These are phyloP conservation scores for Coemansia sp. DNA, from an alignment of 192 early-diverging fungal species.

Conservation along the genomic window DNA sequence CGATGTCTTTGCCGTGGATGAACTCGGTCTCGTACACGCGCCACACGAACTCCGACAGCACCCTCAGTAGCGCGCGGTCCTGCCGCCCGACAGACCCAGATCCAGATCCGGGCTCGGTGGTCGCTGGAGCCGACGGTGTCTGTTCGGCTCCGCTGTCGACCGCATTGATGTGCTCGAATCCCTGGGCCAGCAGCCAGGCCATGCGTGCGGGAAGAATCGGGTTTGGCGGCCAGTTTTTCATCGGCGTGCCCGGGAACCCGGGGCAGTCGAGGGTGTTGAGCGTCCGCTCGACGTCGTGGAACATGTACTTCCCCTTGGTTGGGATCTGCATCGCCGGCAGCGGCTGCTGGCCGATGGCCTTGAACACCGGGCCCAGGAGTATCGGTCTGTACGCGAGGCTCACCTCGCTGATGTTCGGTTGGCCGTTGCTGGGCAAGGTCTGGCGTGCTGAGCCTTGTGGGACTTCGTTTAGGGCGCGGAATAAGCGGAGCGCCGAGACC, in stretches of 20 bases:
- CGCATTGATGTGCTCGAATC: slow-evolving; percentile 16
- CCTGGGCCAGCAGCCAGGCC: slow-evolving; percentile 45
- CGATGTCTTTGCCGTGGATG: slow-evolving; percentile 32
- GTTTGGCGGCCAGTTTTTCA: slow-evolving; percentile 37
- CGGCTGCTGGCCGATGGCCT: slow-evolving; percentile 16
- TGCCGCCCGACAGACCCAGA: background rate
- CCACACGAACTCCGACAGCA: slow-evolving; percentile 48
- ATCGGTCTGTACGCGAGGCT: slow-evolving; percentile 33
- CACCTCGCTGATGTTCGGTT: slow-evolving; percentile 16
- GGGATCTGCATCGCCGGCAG: slow-evolving; percentile 39
- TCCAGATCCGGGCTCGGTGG: too few relatives aligned
- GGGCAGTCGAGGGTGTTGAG: slow-evolving; percentile 22
- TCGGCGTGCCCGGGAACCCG: slow-evolving; percentile 22
- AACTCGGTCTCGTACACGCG: slow-evolving; percentile 45
- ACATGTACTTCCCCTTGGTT: slow-evolving; percentile 33
- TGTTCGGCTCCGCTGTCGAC: slow-evolving; percentile 11
- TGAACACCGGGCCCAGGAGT: slow-evolving; percentile 39
- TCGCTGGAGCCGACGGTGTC: too few relatives aligned
- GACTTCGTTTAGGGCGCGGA: slow-evolving; percentile 18
- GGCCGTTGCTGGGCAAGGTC: slow-evolving; percentile 15
- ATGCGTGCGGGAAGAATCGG: slow-evolving; percentile 27
- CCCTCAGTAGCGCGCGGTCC: background rate
- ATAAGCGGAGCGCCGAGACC: slow-evolving; percentile 39
- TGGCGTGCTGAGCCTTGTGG: background rate
- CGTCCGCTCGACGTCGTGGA: slow-evolving; percentile 44